phyloP scores from a whole-genome alignment of 2,329 filamentous ascomycete species.

The Pestalotiopsis sp. region DNA sequence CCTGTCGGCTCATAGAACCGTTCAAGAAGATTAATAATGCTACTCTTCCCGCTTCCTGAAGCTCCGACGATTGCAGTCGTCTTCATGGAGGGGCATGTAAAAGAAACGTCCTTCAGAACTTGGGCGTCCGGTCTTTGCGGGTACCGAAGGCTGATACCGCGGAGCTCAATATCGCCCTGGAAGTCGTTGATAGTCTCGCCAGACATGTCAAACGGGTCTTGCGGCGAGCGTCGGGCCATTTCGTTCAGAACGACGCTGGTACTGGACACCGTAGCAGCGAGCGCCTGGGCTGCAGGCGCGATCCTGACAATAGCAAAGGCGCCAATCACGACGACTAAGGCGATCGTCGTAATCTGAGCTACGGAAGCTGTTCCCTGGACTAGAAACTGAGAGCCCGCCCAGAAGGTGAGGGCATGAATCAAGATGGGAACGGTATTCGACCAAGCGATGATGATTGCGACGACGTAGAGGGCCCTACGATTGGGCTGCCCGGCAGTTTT shows the following conservation, averaged over 20 bases:
- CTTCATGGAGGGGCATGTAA: conserved; percentile 47
- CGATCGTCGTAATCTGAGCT: conserved; percentile 60
- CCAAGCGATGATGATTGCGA: conserved; percentile 15
- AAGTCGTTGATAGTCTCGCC: conserved; percentile 34
- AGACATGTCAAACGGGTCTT: conserved; percentile 37
- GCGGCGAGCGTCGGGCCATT: conserved; percentile 40
- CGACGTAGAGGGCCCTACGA: neutral
- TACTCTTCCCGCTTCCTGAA: conserved; percentile 24
- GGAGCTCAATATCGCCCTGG: conserved; percentile 38
- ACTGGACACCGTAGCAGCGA: conserved; percentile 39
- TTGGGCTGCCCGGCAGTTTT: neutral
- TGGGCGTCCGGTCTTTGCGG: conserved; percentile 44
- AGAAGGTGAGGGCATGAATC: conserved; percentile 18
- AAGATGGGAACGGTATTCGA: conserved; percentile 8
- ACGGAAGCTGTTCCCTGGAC: conserved; percentile 11
- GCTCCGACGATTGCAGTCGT: conserved; percentile 41
- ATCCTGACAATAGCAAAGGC: conserved; percentile 17
- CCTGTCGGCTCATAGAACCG: conserved; percentile 87
- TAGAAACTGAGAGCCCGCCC: conserved; percentile 17
- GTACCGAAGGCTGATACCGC: conserved; percentile 47
- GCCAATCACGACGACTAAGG: conserved; percentile 67
- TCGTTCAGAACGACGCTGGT: conserved; percentile 38
- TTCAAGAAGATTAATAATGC: conserved; percentile 38
- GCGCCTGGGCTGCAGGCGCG: conserved; percentile 53
- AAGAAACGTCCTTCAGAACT: conserved; percentile 44